phyloP scores from a whole-genome alignment of 2,329 filamentous ascomycete species.

The Chrysoporthe cubensis region DNA sequence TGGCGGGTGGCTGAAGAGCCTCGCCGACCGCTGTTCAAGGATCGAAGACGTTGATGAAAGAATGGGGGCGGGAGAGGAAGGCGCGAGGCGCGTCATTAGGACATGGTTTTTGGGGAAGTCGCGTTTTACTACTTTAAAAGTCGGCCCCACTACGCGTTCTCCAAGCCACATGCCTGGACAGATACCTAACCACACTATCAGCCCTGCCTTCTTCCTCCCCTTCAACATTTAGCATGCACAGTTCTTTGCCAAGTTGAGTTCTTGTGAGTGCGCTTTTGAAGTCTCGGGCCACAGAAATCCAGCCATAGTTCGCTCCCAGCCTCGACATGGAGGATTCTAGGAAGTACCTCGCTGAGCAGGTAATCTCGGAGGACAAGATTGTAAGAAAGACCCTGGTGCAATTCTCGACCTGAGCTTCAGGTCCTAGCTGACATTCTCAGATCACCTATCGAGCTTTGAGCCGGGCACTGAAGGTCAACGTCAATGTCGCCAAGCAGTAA shows the following conservation, averaged over 20 bases:
- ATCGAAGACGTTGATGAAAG: background rate
- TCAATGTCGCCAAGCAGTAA: conserved; percentile 87
- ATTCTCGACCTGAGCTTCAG: background rate
- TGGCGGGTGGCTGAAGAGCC: background rate
- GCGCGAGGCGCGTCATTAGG: conserved; percentile 18
- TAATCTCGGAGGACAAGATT: conserved; percentile 75
- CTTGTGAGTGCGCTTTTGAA: background rate
- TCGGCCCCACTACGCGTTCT: conserved; percentile 20
- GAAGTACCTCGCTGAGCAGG: conserved; percentile 73
- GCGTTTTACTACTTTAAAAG: conserved; percentile 14
- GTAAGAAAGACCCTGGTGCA: conserved; percentile 50
- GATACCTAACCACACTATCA: background rate
- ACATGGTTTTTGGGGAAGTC: conserved; percentile 15
- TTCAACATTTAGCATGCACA: background rate
- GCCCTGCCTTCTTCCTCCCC: background rate
- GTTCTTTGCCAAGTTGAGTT: background rate
- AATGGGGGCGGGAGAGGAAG: background rate
- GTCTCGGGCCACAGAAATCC: background rate
- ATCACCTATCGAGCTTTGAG: conserved; percentile 87
- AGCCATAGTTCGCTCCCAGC: background rate
- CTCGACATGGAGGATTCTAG: conserved; percentile 63
- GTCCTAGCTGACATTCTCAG: conserved; percentile 48
- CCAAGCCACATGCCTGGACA: background rate
- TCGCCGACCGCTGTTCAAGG: background rate
- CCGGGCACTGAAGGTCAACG: conserved; percentile 80